Percentiles rank a stretch among this genome's conserved stretches.
Evolutionary conservation across 2,329 filamentous ascomycete species (phyloP).

Genomic region (Paracoccidioides brasiliensis): DNA sequence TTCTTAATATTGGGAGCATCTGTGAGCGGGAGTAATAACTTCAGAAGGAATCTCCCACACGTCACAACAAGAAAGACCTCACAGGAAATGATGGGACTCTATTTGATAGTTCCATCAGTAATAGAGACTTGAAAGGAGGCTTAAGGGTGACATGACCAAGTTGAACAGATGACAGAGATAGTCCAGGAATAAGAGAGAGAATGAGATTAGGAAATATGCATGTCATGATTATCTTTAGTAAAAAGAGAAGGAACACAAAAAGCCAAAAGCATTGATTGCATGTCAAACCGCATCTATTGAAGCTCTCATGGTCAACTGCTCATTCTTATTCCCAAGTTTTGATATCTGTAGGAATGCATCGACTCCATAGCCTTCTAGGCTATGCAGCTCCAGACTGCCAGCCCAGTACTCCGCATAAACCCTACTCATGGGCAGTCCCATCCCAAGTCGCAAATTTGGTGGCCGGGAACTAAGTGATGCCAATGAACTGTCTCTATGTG

Average conservation of each 20-base stretch:
- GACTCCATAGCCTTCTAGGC: constrained; percentile 85
- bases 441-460: constrained; percentile 75
- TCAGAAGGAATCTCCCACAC: not conserved
- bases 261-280: not conserved
- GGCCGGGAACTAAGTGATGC: constrained; percentile 68
- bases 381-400: constrained; percentile 79
- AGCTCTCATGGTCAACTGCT: constrained; percentile 69
- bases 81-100: not conserved
- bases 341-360: constrained; percentile 95
- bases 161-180: not conserved
- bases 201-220: too few relatives aligned
- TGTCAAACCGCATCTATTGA: constrained; percentile 60
- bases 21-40: not conserved
- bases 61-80: not conserved
- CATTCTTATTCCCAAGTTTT: constrained; percentile 94
- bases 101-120: not conserved
- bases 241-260: not conserved
- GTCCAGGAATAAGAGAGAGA: not conserved
- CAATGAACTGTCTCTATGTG: constrained; percentile 51
- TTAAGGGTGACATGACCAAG: not conserved
- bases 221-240: not conserved
- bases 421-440: constrained; percentile 83
- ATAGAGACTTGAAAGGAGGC: not conserved
- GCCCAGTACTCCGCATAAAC: constrained; percentile 99
- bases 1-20: not conserved